A percentile compares a stretch with the other conserved stretches of the same genome.
phyloP scores from a whole-genome alignment of 2,329 filamentous ascomycete genomes.

The Cladosporium sp. region DNA sequence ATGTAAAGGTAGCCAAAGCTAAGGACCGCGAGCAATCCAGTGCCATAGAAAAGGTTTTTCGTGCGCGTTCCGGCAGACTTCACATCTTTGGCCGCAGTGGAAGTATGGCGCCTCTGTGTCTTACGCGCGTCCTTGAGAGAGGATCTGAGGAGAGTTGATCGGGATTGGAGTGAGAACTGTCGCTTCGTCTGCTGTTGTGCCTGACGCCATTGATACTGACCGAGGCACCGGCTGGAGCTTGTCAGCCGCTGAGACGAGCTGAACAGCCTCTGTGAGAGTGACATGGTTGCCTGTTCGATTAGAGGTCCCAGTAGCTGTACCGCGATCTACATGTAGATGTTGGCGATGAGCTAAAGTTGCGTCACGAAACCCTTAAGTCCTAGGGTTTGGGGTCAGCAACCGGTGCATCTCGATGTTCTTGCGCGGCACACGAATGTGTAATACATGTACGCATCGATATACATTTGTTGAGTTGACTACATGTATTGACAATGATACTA shows the following conservation, averaged over 20 bases:
- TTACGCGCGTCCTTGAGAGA: constrained; percentile 11
- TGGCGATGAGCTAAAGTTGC: not conserved
- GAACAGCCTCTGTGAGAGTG: constrained; percentile 19
- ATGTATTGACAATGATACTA: too few species aligned
- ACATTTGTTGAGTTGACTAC: not conserved
- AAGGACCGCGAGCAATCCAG: constrained; percentile 48
- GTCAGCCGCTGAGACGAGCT: constrained; percentile 19
- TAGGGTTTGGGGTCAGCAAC: not conserved
- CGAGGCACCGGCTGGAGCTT: constrained; percentile 16
- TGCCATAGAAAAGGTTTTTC: constrained; percentile 51
- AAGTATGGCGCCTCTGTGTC: constrained; percentile 14
- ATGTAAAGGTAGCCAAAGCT: constrained; percentile 47
- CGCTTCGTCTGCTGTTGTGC: constrained; percentile 23
- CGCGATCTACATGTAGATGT: not conserved
- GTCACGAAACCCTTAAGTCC: not conserved
- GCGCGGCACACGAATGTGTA: too few species aligned
- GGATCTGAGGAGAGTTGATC: constrained; percentile 9
- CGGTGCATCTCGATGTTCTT: too few species aligned
- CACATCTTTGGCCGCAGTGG: constrained; percentile 28
- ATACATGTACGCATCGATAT: not conserved
- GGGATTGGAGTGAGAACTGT: constrained; percentile 18
- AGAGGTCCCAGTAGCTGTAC: not conserved
- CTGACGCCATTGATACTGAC: constrained; percentile 21
- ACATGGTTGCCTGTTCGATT: constrained; percentile 17
- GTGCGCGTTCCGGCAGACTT: constrained; percentile 41